Percentiles rank a stretch among this genome's conserved stretches.
Conservation (phyloP, 768 basidiomycete species). For the Lyophyllum decastes region DNA sequence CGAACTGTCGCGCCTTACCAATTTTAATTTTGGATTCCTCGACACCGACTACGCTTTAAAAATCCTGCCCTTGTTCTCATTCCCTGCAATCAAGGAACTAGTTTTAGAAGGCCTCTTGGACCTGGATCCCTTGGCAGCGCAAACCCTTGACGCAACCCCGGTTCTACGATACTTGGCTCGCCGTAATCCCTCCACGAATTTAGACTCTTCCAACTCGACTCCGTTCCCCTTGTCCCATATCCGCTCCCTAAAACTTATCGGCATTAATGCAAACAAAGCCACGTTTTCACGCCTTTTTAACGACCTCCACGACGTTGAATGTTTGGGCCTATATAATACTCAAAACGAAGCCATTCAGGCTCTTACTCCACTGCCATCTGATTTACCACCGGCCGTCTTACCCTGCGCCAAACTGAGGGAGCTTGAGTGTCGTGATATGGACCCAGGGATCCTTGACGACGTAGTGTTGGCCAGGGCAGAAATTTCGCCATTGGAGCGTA, state of each 20-base stretch:
- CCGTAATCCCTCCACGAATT: neutral
- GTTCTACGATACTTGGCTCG: conserved; percentile 35
- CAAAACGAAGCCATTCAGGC: conserved; percentile 23
- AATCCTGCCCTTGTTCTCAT: conserved; percentile 36
- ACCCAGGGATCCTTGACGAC: conserved; percentile 20
- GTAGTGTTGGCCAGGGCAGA: conserved; percentile 20
- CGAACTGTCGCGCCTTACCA: conserved; percentile 28
- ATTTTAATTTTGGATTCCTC: conserved; percentile 44
- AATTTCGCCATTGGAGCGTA: conserved; percentile 13
- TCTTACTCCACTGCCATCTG: conserved; percentile 10
- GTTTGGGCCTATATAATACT: conserved; percentile 23
- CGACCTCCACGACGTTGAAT: conserved; percentile 23
- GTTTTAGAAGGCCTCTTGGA: conserved; percentile 45
- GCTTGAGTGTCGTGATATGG: conserved; percentile 29
- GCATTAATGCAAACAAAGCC: conserved; percentile 21
- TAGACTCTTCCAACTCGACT: neutral
- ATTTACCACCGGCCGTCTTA: neutral
- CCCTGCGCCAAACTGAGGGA: conserved; percentile 23
- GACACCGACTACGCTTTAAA: conserved; percentile 39
- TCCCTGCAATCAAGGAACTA: conserved; percentile 39
- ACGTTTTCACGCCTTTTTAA: conserved; percentile 27
- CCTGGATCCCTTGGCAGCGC: conserved; percentile 31
- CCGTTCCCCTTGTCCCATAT: conserved; percentile 26
- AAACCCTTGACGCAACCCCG: conserved; percentile 31
- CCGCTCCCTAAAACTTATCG: conserved; percentile 29